These are phyloP conservation scores for Pythium volutum DNA, from an alignment of 352 stramenopile species.

Conservation along the genomic window DNA sequence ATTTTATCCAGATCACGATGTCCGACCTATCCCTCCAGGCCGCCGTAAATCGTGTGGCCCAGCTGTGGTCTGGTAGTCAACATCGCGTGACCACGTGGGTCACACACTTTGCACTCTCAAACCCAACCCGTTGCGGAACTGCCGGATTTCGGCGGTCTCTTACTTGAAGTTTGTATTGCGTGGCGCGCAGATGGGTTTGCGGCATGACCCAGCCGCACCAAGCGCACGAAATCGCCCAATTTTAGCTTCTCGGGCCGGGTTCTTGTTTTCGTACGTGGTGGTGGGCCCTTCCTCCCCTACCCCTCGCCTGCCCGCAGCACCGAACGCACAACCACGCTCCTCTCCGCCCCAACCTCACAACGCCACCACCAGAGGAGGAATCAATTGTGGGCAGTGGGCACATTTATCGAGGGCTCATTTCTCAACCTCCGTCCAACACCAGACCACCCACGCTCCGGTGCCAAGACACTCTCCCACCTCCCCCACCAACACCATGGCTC, in stretches of 20 bases:
- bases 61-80: conserved; percentile 23
- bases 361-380: background rate
- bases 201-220: too few relatives aligned
- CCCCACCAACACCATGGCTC: conserved; percentile 43
- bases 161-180: conserved; percentile 25
- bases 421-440: conserved; percentile 30
- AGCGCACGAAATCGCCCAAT: conserved; percentile 12
- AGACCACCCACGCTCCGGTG: conserved; percentile 1
- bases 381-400: background rate
- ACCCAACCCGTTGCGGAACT: conserved; percentile 15
- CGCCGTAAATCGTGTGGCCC: conserved; percentile 2
- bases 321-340: conserved; percentile 5
- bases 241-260: background rate
- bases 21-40: conserved; percentile 12
- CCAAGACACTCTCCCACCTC: conserved; percentile 7
- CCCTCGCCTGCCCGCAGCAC: background rate
- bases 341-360: conserved; percentile 1
- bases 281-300: background rate
- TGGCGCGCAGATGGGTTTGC: conserved; percentile 3
- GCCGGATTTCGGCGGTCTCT: conserved; percentile 27
- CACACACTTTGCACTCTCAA: background rate
- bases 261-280: too few relatives aligned
- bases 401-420: conserved; percentile 21
- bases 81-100: background rate
- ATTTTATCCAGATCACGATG: conserved; percentile 19